Evolutionary conservation across 202 grass and related monocot species (phyloP).

Genomic region (Miscanthus sacchariflorus): DNA sequence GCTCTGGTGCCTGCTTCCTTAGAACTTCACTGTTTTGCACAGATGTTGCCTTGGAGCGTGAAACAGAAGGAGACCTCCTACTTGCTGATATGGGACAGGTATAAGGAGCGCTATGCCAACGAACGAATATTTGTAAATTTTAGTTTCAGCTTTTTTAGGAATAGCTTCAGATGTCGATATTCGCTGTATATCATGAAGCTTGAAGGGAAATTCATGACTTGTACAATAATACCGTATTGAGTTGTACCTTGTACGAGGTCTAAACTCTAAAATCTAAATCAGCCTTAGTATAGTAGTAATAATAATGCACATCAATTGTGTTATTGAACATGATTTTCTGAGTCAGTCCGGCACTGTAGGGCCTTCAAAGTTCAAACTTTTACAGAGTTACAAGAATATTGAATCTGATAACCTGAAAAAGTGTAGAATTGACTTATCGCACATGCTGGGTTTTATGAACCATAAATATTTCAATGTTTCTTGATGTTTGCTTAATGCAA

Average conservation of each 20-base stretch:
- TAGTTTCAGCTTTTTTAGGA: not conserved
- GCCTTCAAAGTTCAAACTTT: not conserved
- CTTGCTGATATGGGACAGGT: constrained; percentile 99
- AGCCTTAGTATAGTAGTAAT: not conserved
- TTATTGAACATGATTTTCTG: not conserved
- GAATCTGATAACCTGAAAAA: not conserved
- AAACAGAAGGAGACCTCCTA: constrained; percentile 79
- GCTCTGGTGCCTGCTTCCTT: not conserved
- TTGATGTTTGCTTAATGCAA: not conserved
- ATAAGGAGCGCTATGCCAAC: not conserved
- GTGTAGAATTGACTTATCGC: not conserved
- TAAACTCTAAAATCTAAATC: constrained; percentile 4
- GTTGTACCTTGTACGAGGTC: not conserved
- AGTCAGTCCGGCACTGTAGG: not conserved
- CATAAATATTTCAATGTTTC: constrained; percentile 9
- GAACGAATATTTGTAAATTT: not conserved
- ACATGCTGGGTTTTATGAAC: not conserved
- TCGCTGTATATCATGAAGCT: not conserved
- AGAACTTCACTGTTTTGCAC: not conserved
- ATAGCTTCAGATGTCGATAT: not conserved
- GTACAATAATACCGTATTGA: not conserved
- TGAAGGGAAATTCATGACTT: not conserved
- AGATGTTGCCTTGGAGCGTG: constrained; percentile 90
- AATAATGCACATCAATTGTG: not conserved
- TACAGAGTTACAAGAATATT: not conserved